These are phyloP conservation scores for Cucumis cinereus DNA, from an alignment of 306 rosid genomes.

Conservation along the genomic window DNA sequence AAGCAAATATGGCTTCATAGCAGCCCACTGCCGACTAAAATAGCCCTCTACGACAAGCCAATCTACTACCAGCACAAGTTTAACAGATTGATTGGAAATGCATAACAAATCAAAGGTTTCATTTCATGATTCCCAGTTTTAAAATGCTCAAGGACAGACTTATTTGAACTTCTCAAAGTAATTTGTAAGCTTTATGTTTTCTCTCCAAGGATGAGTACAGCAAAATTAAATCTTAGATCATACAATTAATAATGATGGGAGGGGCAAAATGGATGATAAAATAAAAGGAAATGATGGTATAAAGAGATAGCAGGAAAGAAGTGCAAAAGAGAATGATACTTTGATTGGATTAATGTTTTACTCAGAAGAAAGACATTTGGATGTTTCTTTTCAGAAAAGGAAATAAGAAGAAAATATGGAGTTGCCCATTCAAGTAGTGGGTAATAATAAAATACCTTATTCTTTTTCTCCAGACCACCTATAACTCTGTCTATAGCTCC, in stretches of 20 bases:
- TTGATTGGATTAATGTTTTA: neutral
- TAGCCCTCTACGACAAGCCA: neutral
- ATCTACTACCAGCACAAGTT: neutral
- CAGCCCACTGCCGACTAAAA: neutral
- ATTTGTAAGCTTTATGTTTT: neutral
- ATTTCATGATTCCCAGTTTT: neutral
- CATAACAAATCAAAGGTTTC: neutral
- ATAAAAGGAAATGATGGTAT: neutral
- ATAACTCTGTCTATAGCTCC: constrained; percentile 88
- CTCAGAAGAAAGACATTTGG: neutral
- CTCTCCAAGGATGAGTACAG: neutral
- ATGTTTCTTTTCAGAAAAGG: neutral
- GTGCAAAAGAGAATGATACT: neutral
- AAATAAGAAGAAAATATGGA: neutral
- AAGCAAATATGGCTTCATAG: neutral
- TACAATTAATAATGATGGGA: neutral
- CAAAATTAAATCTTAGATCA: neutral
- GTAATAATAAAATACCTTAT: constrained; percentile 37
- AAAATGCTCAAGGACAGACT: neutral
- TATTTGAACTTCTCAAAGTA: neutral
- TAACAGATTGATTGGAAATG: neutral
- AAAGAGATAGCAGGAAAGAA: neutral
- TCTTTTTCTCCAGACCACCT: constrained; percentile 96
- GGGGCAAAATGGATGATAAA: neutral
- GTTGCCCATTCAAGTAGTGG: neutral